Evolutionary conservation across 345 rosid species (phyloP), one percentile per base, ranked within the genome.

Genomic region (Populus euphratica): DNA sequence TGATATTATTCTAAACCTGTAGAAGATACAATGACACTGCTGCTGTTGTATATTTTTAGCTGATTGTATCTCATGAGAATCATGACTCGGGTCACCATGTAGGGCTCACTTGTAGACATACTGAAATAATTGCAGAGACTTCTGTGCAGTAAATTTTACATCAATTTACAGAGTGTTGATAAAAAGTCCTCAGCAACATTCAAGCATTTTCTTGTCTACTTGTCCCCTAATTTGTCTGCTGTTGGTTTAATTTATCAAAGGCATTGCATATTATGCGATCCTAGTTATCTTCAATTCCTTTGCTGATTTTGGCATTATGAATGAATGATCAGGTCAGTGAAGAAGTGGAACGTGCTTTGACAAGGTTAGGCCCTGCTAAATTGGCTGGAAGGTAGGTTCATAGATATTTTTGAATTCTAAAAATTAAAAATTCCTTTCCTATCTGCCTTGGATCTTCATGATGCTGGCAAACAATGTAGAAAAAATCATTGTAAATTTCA

Each of bases 271-370:
- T 38, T 70, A 52, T 56, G 38, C 21, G 31, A 77, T 20, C 54
- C 18, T 8, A 47, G 25, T 11, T 38, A 3, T 36, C 9, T 4
- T 18, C 25, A 36, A 14, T 49, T 4, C 3, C 31, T 35, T 36
- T 66, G 13, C 52, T 81, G 52, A 76, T 80, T 52, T 69, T 68
- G 41, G 14, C 36, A 44, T 65, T 67, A 62, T 31, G 35, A 69
- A 43, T 76, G 77, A 64, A 70, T 27, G 38, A 63, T 83, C 85
- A 94, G 96, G 98, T 94, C 73, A 94, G 97, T 8, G 98, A 94
- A 89, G 98, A 94, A 79, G 90, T 94, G 66, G 98, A 93, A 82
- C 91, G 95, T 49, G 97, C 97, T 69, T 84, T 94, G 78, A 84
- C 94, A 50, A 91, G 88, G 82, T 72, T 94, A 83, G 91, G 89